Evolutionary conservation across 1,284 basidiomycete genomes (phyloP).

Genomic region (Ustilago nuda): DNA sequence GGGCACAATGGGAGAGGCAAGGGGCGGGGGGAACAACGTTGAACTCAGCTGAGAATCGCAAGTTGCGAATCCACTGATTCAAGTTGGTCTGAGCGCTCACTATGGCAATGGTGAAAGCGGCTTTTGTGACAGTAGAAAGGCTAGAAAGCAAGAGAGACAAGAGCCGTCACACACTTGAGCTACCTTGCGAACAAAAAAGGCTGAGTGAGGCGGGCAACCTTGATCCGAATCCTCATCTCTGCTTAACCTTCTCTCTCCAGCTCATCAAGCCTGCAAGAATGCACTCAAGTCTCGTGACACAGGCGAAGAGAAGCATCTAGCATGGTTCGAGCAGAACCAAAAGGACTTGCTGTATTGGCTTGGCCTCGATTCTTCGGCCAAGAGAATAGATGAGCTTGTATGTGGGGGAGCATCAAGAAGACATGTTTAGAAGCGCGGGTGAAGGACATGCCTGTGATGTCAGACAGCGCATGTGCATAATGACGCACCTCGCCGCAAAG

Average conservation of each 20-base stretch:
- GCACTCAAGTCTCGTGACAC: background rate
- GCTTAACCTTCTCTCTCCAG: background rate
- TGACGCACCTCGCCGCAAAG: conserved; percentile 33
- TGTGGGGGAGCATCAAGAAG: background rate
- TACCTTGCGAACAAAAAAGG: background rate
- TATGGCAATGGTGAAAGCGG: background rate
- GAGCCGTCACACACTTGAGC: too few species aligned
- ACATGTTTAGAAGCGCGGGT: background rate
- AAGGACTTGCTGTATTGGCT: background rate
- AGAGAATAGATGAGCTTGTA: background rate
- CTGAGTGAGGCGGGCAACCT: conserved; percentile 2
- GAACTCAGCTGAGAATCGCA: conserved; percentile 14
- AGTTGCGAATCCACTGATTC: background rate
- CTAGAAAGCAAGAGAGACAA: background rate
- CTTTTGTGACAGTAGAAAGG: background rate
- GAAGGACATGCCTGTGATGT: conserved; percentile 18
- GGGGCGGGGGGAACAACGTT: conserved; percentile 9
- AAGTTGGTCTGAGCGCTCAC: conserved; percentile 11
- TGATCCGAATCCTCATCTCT: conserved; percentile 1
- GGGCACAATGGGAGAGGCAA: background rate
- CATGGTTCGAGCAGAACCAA: background rate
- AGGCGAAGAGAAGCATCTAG: background rate
- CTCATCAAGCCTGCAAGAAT: background rate
- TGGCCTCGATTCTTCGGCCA: background rate
- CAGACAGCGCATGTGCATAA: conserved; percentile 12